These are phyloP conservation scores for Fusarium dlaminii DNA, from an alignment of 2,329 filamentous ascomycete species.

Conservation along the genomic window DNA sequence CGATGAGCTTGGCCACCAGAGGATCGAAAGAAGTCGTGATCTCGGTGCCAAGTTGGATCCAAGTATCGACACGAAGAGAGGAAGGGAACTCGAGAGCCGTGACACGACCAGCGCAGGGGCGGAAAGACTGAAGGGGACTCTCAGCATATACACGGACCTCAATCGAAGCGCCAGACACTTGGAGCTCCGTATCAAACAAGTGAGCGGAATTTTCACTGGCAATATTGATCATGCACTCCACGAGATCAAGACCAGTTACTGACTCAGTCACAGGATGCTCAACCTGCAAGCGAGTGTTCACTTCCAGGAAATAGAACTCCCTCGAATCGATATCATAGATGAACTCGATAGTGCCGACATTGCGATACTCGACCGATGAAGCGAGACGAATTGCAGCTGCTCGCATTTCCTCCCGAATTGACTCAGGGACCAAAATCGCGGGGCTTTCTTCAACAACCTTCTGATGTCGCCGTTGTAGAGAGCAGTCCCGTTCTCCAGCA, in stretches of 20 bases:
- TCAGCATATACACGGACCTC: constrained; percentile 55
- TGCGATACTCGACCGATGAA: constrained; percentile 50
- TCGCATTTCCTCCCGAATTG: constrained; percentile 48
- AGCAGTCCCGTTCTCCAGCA: constrained; percentile 60
- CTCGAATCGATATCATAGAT: constrained; percentile 51
- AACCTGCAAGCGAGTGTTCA: constrained; percentile 60
- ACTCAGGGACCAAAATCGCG: constrained; percentile 45
- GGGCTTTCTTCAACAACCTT: constrained; percentile 62
- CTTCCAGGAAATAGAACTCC: constrained; percentile 58
- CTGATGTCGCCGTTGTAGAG: constrained; percentile 60
- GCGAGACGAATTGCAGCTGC: constrained; percentile 50
- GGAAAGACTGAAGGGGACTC: constrained; percentile 66
- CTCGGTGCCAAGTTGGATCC: constrained; percentile 74
- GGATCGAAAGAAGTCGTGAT: constrained; percentile 81
- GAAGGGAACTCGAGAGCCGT: constrained; percentile 66
- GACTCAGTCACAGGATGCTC: constrained; percentile 72
- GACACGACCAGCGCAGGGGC: constrained; percentile 67
- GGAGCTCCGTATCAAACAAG: constrained; percentile 21
- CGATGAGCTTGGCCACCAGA: constrained; percentile 80
- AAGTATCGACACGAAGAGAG: constrained; percentile 68
- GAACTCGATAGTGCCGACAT: constrained; percentile 58
- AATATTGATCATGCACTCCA: constrained; percentile 59
- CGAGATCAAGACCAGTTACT: constrained; percentile 78
- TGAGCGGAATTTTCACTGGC: constrained; percentile 28
- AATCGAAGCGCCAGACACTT: constrained; percentile 46